Evolutionary conservation across 2,329 filamentous ascomycete species (phyloP), one percentile per base, ranked within the genome.

Genomic region (Pyrenochaeta sp.): DNA sequence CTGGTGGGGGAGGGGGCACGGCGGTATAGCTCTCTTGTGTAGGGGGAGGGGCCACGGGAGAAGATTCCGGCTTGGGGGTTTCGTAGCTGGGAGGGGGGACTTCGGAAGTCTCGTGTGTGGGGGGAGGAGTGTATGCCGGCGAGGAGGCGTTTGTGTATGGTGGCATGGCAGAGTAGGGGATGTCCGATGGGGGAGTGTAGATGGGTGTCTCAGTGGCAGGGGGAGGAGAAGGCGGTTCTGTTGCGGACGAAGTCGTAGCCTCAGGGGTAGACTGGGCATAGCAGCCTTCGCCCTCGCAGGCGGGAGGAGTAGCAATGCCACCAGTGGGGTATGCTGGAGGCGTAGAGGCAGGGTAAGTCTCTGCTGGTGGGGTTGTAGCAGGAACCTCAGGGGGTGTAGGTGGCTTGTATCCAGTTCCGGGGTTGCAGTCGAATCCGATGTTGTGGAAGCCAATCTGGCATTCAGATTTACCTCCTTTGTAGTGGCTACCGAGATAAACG

Each of bases 361-460:
- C 35, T 28, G 39, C 47, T 6, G 39, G 27, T 28, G 47, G 39
- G 23, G 47, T 48, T 20, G 54, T 51, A 14, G 45, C 21, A 22
- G 52, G 48, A 14, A 32, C 23, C 32, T 53, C 32, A 7, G 59
- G 56, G 21, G 51, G 49, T 9, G 50, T 38, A 1, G 60, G 57
- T 17, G 62, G 51, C 6, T 45, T 61, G 47, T 64, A 66, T 7
- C 44, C 32, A 27, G 50, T 58, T 24, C 54, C 53, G 1, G 58
- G 53, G 41, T 72, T 75, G 75, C 90, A 95, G 76, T 91, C 83
- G 73, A 93, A 95, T 58, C 77, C 80, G 61, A 95, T 83, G 67
- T 79, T 81, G 74, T 89, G 87, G 61, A 94, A 82, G 61, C 85
- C 84, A 61, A 96, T 80, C 60, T 81, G 80, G 77, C 89, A 94